Conservation (phyloP, 306 rosid species). For the Prunus mira region DNA sequence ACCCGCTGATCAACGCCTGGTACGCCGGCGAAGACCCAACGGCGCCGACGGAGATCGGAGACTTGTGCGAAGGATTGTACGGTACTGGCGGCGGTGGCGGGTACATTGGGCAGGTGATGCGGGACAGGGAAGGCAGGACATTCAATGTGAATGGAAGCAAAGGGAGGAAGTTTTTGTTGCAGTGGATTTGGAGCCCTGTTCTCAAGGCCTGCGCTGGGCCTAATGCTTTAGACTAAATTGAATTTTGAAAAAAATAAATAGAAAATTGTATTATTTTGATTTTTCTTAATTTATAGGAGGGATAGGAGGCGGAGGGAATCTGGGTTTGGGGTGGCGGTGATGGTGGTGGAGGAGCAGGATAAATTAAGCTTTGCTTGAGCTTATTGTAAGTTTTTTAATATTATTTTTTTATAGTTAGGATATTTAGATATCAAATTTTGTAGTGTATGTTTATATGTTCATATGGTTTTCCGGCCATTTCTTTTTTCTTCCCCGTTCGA, state of each 20-base stretch:
- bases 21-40: constrained; percentile 96
- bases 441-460: neutral
- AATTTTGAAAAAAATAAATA: neutral
- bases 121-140: constrained; percentile 53
- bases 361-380: constrained; percentile 30
- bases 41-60: constrained; percentile 93
- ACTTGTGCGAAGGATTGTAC: constrained; percentile 81
- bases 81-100: constrained; percentile 94
- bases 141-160: constrained; percentile 68
- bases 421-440: constrained; percentile 16
- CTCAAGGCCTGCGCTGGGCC: constrained; percentile 92
- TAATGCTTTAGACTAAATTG: constrained; percentile 57
- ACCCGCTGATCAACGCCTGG: constrained; percentile 79
- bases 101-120: constrained; percentile 80
- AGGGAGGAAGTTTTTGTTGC: constrained; percentile 64
- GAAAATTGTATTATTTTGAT: neutral
- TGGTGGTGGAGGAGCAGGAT: neutral
- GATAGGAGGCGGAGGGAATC: neutral
- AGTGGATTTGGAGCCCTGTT: constrained; percentile 91
- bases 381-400: neutral
- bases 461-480: neutral
- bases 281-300: neutral
- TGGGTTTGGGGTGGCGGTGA: neutral
- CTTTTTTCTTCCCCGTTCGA: neutral
- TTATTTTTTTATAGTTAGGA: neutral